Conservation (phyloP, 371 early-diverging fungal species). For the Thermomucor indicae-seudaticae region DNA sequence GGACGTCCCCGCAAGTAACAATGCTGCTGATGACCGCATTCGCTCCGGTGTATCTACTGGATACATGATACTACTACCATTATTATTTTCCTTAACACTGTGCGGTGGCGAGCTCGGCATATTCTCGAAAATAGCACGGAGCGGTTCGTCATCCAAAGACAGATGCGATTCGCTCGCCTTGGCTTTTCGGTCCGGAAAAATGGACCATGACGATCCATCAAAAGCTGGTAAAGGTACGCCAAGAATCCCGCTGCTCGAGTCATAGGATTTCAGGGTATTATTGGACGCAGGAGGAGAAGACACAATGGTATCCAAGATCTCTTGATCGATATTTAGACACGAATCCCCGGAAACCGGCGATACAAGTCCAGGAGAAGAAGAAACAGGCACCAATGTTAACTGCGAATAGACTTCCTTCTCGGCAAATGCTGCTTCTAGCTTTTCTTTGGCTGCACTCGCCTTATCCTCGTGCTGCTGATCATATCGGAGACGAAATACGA, state of each 20-base stretch:
- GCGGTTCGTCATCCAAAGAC: slow-evolving; percentile 11
- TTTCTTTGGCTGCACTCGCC: background rate
- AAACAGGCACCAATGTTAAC: background rate
- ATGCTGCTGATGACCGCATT: slow-evolving; percentile 4
- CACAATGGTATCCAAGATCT: slow-evolving; percentile 3
- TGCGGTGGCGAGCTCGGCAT: slow-evolving; percentile 10
- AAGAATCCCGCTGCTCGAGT: slow-evolving; percentile 4
- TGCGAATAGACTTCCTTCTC: background rate
- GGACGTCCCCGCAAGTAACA: slow-evolving; percentile 1
- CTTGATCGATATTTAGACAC: slow-evolving; percentile 9
- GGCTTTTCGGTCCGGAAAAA: slow-evolving; percentile 5
- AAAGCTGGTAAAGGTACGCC: slow-evolving; percentile 7
- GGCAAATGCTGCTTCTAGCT: background rate
- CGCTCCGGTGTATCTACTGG: background rate
- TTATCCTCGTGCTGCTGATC: slow-evolving; percentile 5
- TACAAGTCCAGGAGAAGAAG: slow-evolving; percentile 1
- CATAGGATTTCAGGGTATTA: slow-evolving; percentile 1
- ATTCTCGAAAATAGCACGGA: slow-evolving; percentile 17
- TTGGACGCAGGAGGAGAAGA: slow-evolving; percentile 4
- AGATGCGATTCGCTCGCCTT: slow-evolving; percentile 1
- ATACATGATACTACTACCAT: background rate
- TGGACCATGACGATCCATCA: slow-evolving; percentile 7
- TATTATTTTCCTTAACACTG: background rate
- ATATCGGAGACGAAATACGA: slow-evolving; percentile 7
- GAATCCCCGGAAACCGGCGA: slow-evolving; percentile 10